These are phyloP conservation scores for Incumbomyces lentus DNA, from an alignment of 2,329 filamentous ascomycete species.

Conservation along the genomic window DNA sequence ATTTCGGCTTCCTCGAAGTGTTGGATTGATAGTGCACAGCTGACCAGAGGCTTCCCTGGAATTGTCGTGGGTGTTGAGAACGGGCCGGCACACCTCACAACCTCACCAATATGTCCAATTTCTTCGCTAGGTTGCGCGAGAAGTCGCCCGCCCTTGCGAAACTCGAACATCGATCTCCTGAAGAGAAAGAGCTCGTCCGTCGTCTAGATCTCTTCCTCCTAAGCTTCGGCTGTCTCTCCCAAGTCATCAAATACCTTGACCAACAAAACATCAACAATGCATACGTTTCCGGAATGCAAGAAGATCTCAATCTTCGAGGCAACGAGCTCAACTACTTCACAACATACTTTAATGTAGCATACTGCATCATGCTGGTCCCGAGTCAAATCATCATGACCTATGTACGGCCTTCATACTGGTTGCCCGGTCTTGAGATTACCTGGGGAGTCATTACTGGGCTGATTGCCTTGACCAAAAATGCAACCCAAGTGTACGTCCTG, in stretches of 20 bases:
- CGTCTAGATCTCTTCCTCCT: slow-evolving; percentile 31
- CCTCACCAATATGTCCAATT: not conserved
- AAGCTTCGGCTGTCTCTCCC: slow-evolving; percentile 32
- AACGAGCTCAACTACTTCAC: slow-evolving; percentile 42
- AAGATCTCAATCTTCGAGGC: slow-evolving; percentile 38
- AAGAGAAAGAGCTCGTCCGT: slow-evolving; percentile 30
- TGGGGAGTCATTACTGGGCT: slow-evolving; percentile 29
- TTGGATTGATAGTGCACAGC: no score
- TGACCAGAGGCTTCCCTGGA: no score
- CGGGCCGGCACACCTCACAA: no score
- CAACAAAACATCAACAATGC: slow-evolving; percentile 19
- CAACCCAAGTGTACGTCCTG: slow-evolving; percentile 26
- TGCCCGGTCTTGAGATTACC: slow-evolving; percentile 24
- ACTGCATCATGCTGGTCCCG: slow-evolving; percentile 32
- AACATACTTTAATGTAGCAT: slow-evolving; percentile 32
- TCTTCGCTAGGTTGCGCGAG: not conserved
- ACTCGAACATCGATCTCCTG: slow-evolving; percentile 14
- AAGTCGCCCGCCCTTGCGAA: not conserved
- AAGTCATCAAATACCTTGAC: slow-evolving; percentile 23
- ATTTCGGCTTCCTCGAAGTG: no score
- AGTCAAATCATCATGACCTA: slow-evolving; percentile 33
- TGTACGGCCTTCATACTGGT: slow-evolving; percentile 21
- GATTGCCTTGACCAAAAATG: slow-evolving; percentile 24
- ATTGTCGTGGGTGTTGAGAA: no score
- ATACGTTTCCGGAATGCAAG: slow-evolving; percentile 28